Conservation (phyloP, 805 yeast species). For the Maudiozyma turicensis region DNA sequence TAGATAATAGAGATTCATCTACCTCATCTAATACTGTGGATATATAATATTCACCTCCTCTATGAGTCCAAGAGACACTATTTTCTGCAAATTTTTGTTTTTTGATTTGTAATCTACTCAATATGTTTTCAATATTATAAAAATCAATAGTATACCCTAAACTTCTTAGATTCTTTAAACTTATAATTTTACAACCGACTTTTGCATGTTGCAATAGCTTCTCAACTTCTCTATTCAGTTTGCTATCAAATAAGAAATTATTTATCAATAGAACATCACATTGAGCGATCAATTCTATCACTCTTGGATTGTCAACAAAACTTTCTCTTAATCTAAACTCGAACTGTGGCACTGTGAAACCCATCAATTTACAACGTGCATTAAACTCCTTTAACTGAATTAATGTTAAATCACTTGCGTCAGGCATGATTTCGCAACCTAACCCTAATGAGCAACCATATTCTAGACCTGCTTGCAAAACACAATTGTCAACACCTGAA, state of each 20-base stretch:
- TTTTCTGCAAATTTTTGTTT: slow-evolving; percentile 54
- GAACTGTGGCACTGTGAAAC: slow-evolving; percentile 48
- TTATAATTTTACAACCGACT: slow-evolving; percentile 69
- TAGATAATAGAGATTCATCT: slow-evolving; percentile 24
- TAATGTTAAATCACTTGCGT: slow-evolving; percentile 61
- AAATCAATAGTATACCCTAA: slow-evolving; percentile 55
- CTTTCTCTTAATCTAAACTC: slow-evolving; percentile 56
- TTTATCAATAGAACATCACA: slow-evolving; percentile 72
- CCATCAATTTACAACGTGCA: slow-evolving; percentile 51
- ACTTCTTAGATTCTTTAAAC: slow-evolving; percentile 71
- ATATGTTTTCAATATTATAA: slow-evolving; percentile 43
- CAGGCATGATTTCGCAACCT: slow-evolving; percentile 85
- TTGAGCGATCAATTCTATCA: slow-evolving; percentile 42
- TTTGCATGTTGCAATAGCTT: slow-evolving; percentile 52
- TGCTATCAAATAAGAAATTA: slow-evolving; percentile 75
- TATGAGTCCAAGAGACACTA: slow-evolving; percentile 82
- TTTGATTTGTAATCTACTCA: slow-evolving; percentile 57
- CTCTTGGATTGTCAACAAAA: slow-evolving; percentile 56
- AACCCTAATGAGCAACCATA: slow-evolving; percentile 66
- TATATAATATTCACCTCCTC: slow-evolving; percentile 68
- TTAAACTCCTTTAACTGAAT: slow-evolving; percentile 50
- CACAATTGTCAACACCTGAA: slow-evolving; percentile 90
- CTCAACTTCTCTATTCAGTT: slow-evolving; percentile 58
- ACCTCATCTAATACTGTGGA: slow-evolving; percentile 49
- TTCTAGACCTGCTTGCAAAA: slow-evolving; percentile 80